Conservation (phyloP, 2,329 filamentous ascomycete species). For the Geoglossum cookeanum region DNA sequence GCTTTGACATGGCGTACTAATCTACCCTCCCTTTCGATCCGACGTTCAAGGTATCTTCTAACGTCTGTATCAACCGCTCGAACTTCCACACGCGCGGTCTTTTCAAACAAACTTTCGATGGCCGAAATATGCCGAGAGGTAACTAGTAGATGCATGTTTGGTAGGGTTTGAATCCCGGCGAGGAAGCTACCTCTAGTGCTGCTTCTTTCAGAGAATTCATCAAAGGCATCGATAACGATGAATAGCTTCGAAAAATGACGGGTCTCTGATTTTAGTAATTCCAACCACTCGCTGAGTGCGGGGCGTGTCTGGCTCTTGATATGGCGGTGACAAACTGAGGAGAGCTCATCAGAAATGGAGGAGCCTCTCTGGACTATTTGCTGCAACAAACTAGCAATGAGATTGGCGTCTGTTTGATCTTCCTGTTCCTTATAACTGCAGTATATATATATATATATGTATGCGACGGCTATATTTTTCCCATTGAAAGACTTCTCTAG, state of each 20-base stretch:
- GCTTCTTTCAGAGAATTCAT: background rate
- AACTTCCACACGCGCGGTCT: background rate
- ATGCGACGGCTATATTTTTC: background rate
- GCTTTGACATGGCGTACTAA: background rate
- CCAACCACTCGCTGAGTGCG: background rate
- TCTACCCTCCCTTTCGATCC: background rate
- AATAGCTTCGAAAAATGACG: background rate
- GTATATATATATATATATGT: background rate
- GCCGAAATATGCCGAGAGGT: background rate
- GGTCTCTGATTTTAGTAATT: background rate
- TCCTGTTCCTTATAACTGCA: background rate
- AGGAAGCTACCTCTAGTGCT: background rate
- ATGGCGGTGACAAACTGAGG: background rate
- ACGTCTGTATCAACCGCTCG: background rate
- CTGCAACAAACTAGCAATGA: background rate
- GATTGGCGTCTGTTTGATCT: background rate
- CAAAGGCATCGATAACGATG: background rate
- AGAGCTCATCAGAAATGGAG: background rate
- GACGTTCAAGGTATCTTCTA: background rate
- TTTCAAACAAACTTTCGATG: background rate
- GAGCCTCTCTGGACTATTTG: background rate
- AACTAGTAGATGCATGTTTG: background rate
- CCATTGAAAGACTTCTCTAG: background rate
- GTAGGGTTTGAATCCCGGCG: background rate
- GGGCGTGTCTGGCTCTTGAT: background rate